phyloP scores from a whole-genome alignment of 2,329 filamentous ascomycete genomes.

The Knoxdaviesia capensis region DNA sequence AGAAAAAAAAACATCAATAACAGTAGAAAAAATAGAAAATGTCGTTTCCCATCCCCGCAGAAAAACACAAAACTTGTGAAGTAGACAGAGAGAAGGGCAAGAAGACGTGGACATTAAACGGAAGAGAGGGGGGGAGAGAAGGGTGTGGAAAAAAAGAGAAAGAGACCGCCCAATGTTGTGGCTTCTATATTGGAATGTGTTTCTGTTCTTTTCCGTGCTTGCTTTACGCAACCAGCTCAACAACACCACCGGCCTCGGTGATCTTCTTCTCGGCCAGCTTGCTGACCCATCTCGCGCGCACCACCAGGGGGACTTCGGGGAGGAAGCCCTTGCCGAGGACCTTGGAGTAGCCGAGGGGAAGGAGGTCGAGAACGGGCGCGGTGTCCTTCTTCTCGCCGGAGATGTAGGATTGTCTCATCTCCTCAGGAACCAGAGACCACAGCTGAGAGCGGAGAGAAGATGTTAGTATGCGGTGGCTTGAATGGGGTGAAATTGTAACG shows the following conservation, averaged over 20 bases:
- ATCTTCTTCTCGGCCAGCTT: conserved; percentile 98
- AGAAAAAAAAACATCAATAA: too few relatives aligned
- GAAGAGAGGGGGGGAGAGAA: too few relatives aligned
- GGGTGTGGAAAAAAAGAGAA: not conserved
- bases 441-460: conserved; percentile 33
- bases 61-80: too few relatives aligned
- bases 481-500: too few relatives aligned
- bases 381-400: conserved; percentile 64
- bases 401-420: conserved; percentile 88
- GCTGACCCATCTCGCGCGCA: conserved; percentile 88
- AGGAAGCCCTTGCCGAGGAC: conserved; percentile 96
- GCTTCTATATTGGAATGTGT: not conserved
- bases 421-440: conserved; percentile 81
- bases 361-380: conserved; percentile 93
- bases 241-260: conserved; percentile 86
- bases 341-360: conserved; percentile 94
- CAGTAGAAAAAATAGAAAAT: too few relatives aligned
- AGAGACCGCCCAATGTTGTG: conserved; percentile 1
- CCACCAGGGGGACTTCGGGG: conserved; percentile 80
- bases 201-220: too few relatives aligned
- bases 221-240: conserved; percentile 74
- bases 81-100: too few relatives aligned
- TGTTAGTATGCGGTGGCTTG: conserved; percentile 10
- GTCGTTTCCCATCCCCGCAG: too few relatives aligned
- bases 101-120: too few relatives aligned